Evolutionary conservation across 768 basidiomycete species (phyloP).

Genomic region (Candolleomyces aberdarensis): DNA sequence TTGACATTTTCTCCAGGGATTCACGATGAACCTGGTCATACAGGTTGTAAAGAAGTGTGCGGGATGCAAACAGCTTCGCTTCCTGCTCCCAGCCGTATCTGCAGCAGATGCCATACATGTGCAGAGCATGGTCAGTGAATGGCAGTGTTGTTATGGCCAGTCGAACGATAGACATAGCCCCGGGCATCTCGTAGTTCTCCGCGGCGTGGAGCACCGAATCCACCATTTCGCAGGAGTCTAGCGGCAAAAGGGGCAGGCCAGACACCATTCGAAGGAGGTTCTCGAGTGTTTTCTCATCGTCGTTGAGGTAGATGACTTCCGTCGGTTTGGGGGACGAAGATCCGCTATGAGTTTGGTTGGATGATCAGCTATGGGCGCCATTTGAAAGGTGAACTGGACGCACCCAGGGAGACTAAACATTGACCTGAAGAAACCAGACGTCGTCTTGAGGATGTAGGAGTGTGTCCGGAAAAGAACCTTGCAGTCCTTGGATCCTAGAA

Average conservation of each 20-base stretch:
- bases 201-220: conserved; percentile 60
- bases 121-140: conserved; percentile 47
- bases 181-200: conserved; percentile 71
- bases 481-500: conserved; percentile 51
- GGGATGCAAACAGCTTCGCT: conserved; percentile 48
- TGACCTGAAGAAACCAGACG: conserved; percentile 61
- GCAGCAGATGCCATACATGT: conserved; percentile 52
- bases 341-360: too few relatives aligned
- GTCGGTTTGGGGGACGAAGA: conserved; percentile 4
- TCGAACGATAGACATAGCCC: conserved; percentile 57
- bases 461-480: conserved; percentile 54
- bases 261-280: conserved; percentile 58
- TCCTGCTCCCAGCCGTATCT: conserved; percentile 61
- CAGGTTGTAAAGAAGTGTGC: conserved; percentile 53
- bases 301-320: conserved; percentile 52
- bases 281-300: conserved; percentile 54
- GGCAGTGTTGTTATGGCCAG: conserved; percentile 52
- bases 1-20: conserved; percentile 45
- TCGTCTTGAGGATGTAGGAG: conserved; percentile 56
- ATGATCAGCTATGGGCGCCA: neutral
- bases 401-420: conserved; percentile 58
- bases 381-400: neutral
- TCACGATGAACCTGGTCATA: conserved; percentile 42
- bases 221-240: conserved; percentile 50
- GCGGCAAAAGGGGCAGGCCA: conserved; percentile 48